These are phyloP conservation scores for Xylariomycetidae sp. DNA, from an alignment of 2,329 filamentous ascomycete genomes.

Conservation along the genomic window DNA sequence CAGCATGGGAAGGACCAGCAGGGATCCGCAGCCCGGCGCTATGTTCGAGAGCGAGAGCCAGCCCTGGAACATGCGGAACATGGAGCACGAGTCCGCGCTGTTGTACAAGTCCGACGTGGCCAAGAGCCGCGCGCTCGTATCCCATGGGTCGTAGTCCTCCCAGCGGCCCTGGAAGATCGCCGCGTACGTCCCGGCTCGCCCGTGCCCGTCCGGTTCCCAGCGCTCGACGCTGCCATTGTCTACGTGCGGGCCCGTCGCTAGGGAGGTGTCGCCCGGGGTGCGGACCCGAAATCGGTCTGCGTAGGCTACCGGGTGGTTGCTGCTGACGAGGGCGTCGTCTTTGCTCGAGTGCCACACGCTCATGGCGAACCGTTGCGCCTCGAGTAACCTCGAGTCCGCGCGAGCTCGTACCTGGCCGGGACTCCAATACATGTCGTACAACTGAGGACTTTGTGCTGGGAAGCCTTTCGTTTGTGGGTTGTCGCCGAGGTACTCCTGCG, in stretches of 20 bases:
- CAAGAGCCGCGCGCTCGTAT: conserved; percentile 62
- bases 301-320: conserved; percentile 57
- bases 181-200: conserved; percentile 63
- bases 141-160: conserved; percentile 81
- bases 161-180: conserved; percentile 69
- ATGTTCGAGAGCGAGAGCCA: conserved; percentile 77
- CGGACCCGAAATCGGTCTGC: conserved; percentile 69
- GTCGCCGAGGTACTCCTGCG: conserved; percentile 58
- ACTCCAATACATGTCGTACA: conserved; percentile 74
- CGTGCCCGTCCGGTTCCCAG: conserved; percentile 69
- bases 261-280: conserved; percentile 62
- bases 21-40: conserved; percentile 67
- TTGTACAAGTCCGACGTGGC: conserved; percentile 75
- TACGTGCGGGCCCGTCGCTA: conserved; percentile 66
- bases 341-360: conserved; percentile 54
- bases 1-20: conserved; percentile 76
- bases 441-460: conserved; percentile 59
- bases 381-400: conserved; percentile 58
- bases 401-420: conserved; percentile 63
- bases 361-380: conserved; percentile 59
- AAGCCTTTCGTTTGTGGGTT: conserved; percentile 60
- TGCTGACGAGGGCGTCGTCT: conserved; percentile 41
- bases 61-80: conserved; percentile 88
- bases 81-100: conserved; percentile 73
- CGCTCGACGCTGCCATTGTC: conserved; percentile 73